Percentiles rank a stretch among this genome's conserved stretches.
Conservation (phyloP, 495 filamentous ascomycete genomes). For the Parathielavia hyrcaniae region DNA sequence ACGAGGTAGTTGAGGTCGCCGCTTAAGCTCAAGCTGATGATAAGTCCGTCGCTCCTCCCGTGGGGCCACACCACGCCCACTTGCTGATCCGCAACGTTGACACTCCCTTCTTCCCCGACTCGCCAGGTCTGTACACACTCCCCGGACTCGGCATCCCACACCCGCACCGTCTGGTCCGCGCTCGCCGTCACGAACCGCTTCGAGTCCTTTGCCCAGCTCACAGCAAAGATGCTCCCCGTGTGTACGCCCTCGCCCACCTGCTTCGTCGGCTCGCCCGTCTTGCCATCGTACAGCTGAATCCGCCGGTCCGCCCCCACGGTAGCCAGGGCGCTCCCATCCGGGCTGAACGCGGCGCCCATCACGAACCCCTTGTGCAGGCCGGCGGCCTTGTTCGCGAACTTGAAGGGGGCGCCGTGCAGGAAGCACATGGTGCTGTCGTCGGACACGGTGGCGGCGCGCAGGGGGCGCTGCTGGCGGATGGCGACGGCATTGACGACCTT, state of each 20-base stretch:
- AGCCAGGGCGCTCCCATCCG: conserved; percentile 75
- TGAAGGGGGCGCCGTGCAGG: conserved; percentile 89
- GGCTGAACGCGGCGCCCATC: conserved; percentile 81
- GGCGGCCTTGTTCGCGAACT: conserved; percentile 69
- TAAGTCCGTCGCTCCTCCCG: conserved; percentile 72
- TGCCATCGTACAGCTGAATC: conserved; percentile 93
- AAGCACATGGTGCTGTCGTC: conserved; percentile 88
- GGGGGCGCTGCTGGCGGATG: conserved; percentile 79
- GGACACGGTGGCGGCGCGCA: conserved; percentile 82
- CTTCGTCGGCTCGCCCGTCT: conserved; percentile 74
- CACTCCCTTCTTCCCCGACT: conserved; percentile 71
- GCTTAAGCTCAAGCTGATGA: conserved; percentile 81
- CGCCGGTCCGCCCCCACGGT: conserved; percentile 83
- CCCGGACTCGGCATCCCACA: conserved; percentile 81
- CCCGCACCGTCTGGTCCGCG: conserved; percentile 83
- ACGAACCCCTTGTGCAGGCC: conserved; percentile 83
- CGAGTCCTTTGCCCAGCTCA: conserved; percentile 87
- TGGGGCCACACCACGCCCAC: conserved; percentile 90
- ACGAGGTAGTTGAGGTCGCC: conserved; percentile 88
- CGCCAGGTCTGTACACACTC: conserved; percentile 74
- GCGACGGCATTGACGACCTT: conserved; percentile 85
- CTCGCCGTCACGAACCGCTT: conserved; percentile 85
- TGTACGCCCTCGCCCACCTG: conserved; percentile 77
- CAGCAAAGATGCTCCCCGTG: conserved; percentile 84
- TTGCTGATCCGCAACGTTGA: conserved; percentile 78